Evolutionary conservation across 1,284 basidiomycete species (phyloP).

Genomic region (Mrakiaceae sp.): DNA sequence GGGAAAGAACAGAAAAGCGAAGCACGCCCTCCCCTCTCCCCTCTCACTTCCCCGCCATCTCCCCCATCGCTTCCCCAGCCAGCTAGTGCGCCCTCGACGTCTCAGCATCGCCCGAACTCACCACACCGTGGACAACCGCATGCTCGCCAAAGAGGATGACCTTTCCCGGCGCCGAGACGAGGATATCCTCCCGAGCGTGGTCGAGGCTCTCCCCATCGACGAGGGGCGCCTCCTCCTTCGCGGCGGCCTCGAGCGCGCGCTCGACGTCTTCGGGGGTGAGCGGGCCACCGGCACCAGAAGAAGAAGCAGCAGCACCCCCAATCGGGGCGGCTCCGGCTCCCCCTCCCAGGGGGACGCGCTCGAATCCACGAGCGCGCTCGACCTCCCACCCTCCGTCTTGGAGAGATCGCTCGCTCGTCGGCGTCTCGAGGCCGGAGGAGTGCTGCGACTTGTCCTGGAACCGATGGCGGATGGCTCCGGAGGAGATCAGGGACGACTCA

Average conservation of each 20-base stretch:
- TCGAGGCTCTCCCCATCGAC: slow-evolving; percentile 22
- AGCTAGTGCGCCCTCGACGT: neutral
- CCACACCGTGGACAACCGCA: slow-evolving; percentile 94
- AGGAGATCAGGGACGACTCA: slow-evolving; percentile 78
- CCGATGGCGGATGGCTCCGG: slow-evolving; percentile 59
- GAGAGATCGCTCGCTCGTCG: neutral
- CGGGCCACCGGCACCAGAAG: neutral
- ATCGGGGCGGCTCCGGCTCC: neutral
- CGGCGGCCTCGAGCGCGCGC: neutral
- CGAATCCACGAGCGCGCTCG: slow-evolving; percentile 32
- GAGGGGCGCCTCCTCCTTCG: slow-evolving; percentile 17
- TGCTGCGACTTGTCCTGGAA: neutral
- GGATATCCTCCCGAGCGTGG: slow-evolving; percentile 39
- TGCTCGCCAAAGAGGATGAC: slow-evolving; percentile 98
- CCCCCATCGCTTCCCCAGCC: too few relatives aligned
- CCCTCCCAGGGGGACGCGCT: slow-evolving; percentile 18
- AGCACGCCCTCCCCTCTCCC: too few relatives aligned
- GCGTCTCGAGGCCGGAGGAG: neutral
- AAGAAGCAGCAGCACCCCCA: neutral
- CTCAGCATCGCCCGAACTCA: slow-evolving; percentile 39
- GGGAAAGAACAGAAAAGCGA: neutral
- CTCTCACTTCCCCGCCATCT: too few relatives aligned
- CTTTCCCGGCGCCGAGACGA: slow-evolving; percentile 92
- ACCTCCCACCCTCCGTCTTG: slow-evolving; percentile 25
- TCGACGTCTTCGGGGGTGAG: neutral